phyloP scores from a whole-genome alignment of 441 rosid genomes.

The Dalechampia spathulata region DNA sequence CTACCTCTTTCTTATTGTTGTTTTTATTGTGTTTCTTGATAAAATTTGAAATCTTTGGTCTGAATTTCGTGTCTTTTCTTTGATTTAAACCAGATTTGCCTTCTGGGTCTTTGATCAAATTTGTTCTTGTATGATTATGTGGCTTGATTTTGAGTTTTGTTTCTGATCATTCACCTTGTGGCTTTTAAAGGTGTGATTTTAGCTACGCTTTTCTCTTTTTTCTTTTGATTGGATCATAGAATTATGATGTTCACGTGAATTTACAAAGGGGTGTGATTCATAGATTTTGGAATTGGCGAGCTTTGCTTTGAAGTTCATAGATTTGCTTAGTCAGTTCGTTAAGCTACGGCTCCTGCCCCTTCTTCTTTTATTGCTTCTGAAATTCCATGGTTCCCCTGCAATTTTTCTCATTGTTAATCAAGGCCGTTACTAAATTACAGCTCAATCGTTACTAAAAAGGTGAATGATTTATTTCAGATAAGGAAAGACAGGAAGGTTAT shows the following conservation, averaged over 20 bases:
- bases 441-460: too few species aligned
- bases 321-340: too few species aligned
- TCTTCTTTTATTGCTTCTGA: not conserved
- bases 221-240: too few species aligned
- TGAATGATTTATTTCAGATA: not conserved
- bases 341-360: too few species aligned
- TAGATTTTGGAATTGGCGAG: not conserved
- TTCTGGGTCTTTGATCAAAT: constrained; percentile 20
- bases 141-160: constrained; percentile 11
- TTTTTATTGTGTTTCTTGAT: too few species aligned
- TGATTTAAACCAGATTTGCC: constrained; percentile 16
- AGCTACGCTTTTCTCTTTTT: too few species aligned
- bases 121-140: constrained; percentile 12
- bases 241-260: too few species aligned
- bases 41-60: constrained; percentile 3
- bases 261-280: not conserved
- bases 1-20: too few species aligned
- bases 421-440: too few species aligned
- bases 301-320: not conserved
- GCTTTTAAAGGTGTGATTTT: not conserved
- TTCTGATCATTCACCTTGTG: not conserved
- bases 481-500: too few species aligned
- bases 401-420: not conserved
- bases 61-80: not conserved
- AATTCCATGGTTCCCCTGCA: not conserved